phyloP scores from a whole-genome alignment of 306 rosid genomes.

The Cucumis melo region DNA sequence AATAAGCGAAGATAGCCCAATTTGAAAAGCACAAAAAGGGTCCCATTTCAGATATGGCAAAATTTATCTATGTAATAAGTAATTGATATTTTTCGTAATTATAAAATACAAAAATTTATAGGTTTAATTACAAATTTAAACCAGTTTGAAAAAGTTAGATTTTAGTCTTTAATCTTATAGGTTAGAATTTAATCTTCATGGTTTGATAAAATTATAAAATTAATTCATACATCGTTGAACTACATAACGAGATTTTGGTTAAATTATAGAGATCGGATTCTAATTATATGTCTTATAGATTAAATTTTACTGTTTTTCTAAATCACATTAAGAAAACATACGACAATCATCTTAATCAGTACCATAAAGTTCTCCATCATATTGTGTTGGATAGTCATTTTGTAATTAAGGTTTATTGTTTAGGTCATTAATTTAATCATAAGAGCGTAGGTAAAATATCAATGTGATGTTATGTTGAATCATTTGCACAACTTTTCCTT shows the following conservation, averaged over 20 bases:
- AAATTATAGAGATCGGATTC: no score
- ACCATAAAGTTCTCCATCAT: background rate
- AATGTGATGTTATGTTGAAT: background rate
- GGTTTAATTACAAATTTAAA: no score
- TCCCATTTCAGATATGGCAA: background rate
- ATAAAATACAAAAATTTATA: background rate
- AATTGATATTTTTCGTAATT: background rate
- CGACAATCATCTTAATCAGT: background rate
- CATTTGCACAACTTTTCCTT: background rate
- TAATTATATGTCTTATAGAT: no score
- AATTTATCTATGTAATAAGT: background rate
- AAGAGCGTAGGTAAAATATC: background rate
- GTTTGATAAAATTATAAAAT: no score
- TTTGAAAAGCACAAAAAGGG: background rate
- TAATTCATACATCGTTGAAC: no score
- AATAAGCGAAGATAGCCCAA: background rate
- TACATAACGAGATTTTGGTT: no score
- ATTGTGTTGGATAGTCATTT: background rate
- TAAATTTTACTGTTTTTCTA: no score
- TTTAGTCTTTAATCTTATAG: no score
- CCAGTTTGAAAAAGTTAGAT: no score
- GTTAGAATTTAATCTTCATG: no score
- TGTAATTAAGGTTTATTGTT: background rate
- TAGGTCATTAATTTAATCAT: background rate
- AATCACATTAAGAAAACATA: background rate